Conservation (phyloP, 192 early-diverging fungal species). For the Chytriomyces confervae region DNA sequence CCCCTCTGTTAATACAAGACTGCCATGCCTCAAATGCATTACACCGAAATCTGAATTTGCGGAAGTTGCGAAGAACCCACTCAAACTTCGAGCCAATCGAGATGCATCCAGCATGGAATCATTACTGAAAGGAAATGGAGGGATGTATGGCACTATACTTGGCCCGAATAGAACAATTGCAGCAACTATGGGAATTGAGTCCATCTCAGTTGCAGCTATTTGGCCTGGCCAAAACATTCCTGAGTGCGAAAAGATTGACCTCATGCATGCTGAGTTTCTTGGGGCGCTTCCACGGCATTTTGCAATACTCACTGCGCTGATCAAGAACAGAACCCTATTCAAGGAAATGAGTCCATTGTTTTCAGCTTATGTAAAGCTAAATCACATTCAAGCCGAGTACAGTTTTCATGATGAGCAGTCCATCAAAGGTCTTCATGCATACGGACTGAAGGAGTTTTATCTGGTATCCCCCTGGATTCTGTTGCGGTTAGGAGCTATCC, state of each 20-base stretch:
- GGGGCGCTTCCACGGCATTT: neutral
- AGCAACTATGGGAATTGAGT: neutral
- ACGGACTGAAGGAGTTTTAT: conserved; percentile 5
- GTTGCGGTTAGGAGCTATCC: neutral
- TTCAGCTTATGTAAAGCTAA: neutral
- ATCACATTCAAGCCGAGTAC: neutral
- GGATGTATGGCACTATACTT: neutral
- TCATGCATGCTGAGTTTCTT: conserved; percentile 2
- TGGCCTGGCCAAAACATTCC: neutral
- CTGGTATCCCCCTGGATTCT: neutral
- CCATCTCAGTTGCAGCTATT: neutral
- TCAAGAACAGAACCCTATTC: neutral
- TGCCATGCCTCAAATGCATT: neutral
- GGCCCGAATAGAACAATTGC: neutral
- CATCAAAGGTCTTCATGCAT: neutral
- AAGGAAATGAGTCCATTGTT: neutral
- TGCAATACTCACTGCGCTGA: neutral
- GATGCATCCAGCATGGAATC: neutral
- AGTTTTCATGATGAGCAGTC: neutral
- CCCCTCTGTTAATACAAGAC: neutral
- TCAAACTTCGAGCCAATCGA: neutral
- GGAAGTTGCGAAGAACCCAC: neutral
- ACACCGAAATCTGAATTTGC: neutral
- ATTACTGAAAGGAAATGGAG: neutral
- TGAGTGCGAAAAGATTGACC: neutral